Conservation (phyloP, 2,329 filamentous ascomycete genomes). For the Nemania sp. region DNA sequence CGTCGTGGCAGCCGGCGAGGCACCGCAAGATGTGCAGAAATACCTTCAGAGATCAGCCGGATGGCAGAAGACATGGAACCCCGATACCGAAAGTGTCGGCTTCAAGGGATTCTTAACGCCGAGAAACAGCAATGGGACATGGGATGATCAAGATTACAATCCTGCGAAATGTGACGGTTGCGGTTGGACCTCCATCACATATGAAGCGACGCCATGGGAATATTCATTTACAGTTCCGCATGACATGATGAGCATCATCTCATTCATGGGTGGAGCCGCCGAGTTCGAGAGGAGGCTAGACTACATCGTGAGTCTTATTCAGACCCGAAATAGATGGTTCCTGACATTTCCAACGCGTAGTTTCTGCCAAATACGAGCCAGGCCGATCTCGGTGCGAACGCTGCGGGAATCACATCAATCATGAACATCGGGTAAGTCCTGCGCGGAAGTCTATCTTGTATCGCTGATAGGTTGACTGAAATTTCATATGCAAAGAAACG, state of each 20-base stretch:
- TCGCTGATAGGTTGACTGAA: slow-evolving; percentile 24
- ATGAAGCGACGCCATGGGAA: slow-evolving; percentile 47
- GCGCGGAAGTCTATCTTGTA: background rate
- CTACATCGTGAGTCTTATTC: slow-evolving; percentile 12
- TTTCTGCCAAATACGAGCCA: slow-evolving; percentile 21
- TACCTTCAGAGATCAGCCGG: slow-evolving; percentile 58
- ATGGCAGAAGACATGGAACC: slow-evolving; percentile 64
- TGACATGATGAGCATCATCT: slow-evolving; percentile 57
- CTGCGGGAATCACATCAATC: slow-evolving; percentile 11
- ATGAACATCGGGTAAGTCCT: slow-evolving; percentile 17
- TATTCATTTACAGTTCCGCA: slow-evolving; percentile 61
- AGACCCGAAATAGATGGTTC: background rate
- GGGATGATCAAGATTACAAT: slow-evolving; percentile 45
- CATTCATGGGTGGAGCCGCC: slow-evolving; percentile 53
- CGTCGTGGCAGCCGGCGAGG: slow-evolving; percentile 57
- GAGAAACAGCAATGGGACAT: slow-evolving; percentile 50
- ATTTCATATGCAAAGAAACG: slow-evolving; percentile 56
- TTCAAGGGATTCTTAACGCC: slow-evolving; percentile 63
- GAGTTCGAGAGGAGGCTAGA: slow-evolving; percentile 55
- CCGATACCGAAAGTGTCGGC: slow-evolving; percentile 47
- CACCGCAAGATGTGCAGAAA: slow-evolving; percentile 50
- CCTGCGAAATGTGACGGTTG: slow-evolving; percentile 57
- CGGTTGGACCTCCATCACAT: slow-evolving; percentile 50
- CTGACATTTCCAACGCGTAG: slow-evolving; percentile 1
- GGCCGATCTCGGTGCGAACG: slow-evolving; percentile 14